phyloP scores from a whole-genome alignment of 2,329 filamentous ascomycete species.

The Cadophora malorum region DNA sequence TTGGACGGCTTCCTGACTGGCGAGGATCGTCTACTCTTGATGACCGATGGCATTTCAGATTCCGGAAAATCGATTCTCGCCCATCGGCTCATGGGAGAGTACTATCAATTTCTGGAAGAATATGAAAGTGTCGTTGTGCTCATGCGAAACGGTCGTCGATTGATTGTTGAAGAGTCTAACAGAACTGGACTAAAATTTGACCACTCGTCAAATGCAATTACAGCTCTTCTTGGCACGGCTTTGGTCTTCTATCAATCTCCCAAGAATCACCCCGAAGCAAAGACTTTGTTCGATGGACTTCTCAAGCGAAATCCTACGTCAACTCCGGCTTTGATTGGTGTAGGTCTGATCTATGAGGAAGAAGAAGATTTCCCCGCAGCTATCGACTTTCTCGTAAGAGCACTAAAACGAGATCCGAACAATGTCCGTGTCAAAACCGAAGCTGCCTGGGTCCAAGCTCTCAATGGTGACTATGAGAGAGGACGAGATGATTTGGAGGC shows the following conservation, averaged over 20 bases:
- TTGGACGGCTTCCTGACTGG: slow-evolving; percentile 66
- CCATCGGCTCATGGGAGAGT: slow-evolving; percentile 82
- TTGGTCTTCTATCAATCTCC: slow-evolving; percentile 91
- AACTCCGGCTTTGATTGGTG: slow-evolving; percentile 83
- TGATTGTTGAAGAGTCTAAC: slow-evolving; percentile 63
- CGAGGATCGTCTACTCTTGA: slow-evolving; percentile 81
- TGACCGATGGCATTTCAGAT: slow-evolving; percentile 73
- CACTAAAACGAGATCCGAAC: slow-evolving; percentile 71
- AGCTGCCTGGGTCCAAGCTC: slow-evolving; percentile 88
- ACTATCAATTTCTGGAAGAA: slow-evolving; percentile 85
- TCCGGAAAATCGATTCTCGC: slow-evolving; percentile 76
- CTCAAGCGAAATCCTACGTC: slow-evolving; percentile 77
- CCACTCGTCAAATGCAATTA: slow-evolving; percentile 76
- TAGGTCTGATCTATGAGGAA: slow-evolving; percentile 91
- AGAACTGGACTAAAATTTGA: slow-evolving; percentile 73
- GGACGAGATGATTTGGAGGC: slow-evolving; percentile 74
- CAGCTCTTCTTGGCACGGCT: slow-evolving; percentile 81
- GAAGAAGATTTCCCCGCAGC: slow-evolving; percentile 88
- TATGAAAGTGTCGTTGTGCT: slow-evolving; percentile 81
- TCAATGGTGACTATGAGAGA: slow-evolving; percentile 75
- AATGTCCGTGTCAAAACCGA: slow-evolving; percentile 86
- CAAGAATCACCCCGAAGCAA: slow-evolving; percentile 87
- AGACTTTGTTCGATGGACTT: slow-evolving; percentile 82
- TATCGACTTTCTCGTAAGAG: slow-evolving; percentile 78
- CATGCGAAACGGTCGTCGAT: slow-evolving; percentile 74